phyloP scores from a whole-genome alignment of 2,329 filamentous ascomycete species.

The Fusarium duplospermum region DNA sequence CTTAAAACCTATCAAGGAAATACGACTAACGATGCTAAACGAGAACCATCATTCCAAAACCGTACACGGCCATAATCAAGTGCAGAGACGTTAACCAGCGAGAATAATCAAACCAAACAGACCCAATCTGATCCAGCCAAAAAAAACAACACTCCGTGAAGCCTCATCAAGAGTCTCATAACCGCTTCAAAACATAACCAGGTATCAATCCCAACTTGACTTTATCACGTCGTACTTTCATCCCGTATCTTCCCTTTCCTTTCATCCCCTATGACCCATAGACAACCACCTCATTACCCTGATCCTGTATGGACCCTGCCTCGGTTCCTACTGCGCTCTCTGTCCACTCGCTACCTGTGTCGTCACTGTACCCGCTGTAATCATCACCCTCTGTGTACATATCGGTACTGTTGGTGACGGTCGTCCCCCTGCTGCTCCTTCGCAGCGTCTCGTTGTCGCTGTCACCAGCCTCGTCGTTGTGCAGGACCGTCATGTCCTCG shows the following conservation, averaged over 20 bases:
- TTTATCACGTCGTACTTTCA: background rate
- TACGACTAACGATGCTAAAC: background rate
- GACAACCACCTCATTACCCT: constrained; percentile 52
- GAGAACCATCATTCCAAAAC: background rate
- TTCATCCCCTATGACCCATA: constrained; percentile 43
- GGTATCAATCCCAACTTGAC: constrained; percentile 26
- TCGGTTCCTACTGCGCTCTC: constrained; percentile 54
- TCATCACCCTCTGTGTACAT: constrained; percentile 53
- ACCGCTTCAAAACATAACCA: constrained; percentile 12
- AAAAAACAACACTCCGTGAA: background rate
- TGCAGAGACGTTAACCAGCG: background rate
- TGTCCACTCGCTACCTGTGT: constrained; percentile 61
- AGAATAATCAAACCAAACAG: background rate
- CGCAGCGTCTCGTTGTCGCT: constrained; percentile 66
- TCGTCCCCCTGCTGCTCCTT: constrained; percentile 61
- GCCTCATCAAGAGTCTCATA: constrained; percentile 11
- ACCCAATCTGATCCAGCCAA: background rate
- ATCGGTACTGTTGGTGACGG: constrained; percentile 56
- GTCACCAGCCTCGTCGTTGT: constrained; percentile 43
- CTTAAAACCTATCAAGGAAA: constrained; percentile 3
- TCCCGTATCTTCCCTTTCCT: constrained; percentile 2
- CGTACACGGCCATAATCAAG: background rate
- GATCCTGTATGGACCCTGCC: constrained; percentile 43
- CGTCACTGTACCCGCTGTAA: constrained; percentile 56
- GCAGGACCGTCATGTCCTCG: constrained; percentile 43